phyloP scores from a whole-genome alignment of 2,329 filamentous ascomycete genomes.

The Zymoseptoria crescenta region DNA sequence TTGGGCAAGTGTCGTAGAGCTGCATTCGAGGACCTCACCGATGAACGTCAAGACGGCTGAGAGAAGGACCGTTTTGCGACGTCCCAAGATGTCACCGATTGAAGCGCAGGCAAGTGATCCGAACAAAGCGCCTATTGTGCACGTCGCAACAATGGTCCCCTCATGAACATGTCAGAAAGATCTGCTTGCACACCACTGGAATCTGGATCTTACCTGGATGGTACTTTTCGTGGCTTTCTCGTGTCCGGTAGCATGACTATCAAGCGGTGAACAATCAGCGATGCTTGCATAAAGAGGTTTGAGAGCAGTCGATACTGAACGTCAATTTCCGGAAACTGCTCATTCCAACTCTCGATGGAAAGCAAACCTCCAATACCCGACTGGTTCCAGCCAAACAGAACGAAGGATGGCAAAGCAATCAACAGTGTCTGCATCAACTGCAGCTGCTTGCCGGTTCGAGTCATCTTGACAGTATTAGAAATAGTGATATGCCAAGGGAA shows the following conservation, averaged over 20 bases:
- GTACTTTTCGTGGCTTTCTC: constrained; percentile 39
- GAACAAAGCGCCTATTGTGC: constrained; percentile 41
- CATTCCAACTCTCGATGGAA: constrained; percentile 33
- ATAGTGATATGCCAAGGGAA: not conserved
- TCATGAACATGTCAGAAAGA: too few species aligned
- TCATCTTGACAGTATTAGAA: constrained; percentile 5
- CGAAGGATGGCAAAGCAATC: constrained; percentile 36
- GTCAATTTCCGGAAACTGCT: constrained; percentile 44
- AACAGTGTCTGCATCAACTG: constrained; percentile 28
- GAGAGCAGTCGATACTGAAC: too few species aligned
- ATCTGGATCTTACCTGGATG: constrained; percentile 33
- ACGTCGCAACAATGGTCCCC: constrained; percentile 38
- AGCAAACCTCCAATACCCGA: constrained; percentile 44
- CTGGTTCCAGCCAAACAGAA: constrained; percentile 48
- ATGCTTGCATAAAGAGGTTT: too few species aligned
- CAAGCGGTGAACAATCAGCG: too few species aligned
- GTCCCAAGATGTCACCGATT: constrained; percentile 40
- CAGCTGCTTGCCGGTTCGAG: constrained; percentile 17
- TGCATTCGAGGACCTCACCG: constrained; percentile 38
- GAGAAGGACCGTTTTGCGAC: constrained; percentile 38
- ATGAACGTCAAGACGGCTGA: constrained; percentile 36
- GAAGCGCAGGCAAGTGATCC: constrained; percentile 40
- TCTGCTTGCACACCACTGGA: too few species aligned
- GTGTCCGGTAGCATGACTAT: too few species aligned
- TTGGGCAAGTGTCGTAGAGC: constrained; percentile 39